A percentile compares a stretch with the other conserved stretches of the same genome.
These are phyloP conservation scores for Erucastrum elatum DNA, from an alignment of 345 rosid genomes.

Conservation along the genomic window DNA sequence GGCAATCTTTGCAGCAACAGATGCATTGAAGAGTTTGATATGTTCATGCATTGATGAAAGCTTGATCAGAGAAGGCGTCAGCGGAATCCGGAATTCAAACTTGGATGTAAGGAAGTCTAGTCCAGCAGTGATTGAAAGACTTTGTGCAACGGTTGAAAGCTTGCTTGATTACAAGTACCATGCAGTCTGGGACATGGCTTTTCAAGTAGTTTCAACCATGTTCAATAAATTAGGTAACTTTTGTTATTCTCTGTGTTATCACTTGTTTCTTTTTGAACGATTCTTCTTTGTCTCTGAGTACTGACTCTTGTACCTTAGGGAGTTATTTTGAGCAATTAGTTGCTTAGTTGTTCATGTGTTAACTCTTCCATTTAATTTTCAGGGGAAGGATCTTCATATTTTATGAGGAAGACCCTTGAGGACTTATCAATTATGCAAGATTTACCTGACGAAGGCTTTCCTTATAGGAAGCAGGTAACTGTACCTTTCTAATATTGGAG, in stretches of 20 bases:
- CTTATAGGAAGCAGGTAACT: conserved; percentile 79
- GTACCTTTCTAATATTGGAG: background rate
- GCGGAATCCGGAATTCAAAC: conserved; percentile 47
- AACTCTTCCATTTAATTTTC: conserved; percentile 26
- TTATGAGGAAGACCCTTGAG: conserved; percentile 73
- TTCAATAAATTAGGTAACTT: conserved; percentile 80
- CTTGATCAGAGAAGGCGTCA: conserved; percentile 74
- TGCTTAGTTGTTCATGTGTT: conserved; percentile 12
- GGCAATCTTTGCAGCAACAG: conserved; percentile 78
- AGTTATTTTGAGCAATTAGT: conserved; percentile 1
- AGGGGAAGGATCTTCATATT: conserved; percentile 71
- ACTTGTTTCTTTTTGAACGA: conserved; percentile 2
- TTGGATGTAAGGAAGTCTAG: conserved; percentile 47
- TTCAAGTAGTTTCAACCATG: conserved; percentile 75
- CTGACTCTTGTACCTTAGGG: conserved; percentile 1
- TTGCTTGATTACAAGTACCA: conserved; percentile 77
- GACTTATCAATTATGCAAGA: conserved; percentile 81
- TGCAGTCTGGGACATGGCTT: conserved; percentile 80
- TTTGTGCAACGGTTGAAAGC: conserved; percentile 76
- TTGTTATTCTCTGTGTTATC: background rate
- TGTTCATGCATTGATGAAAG: conserved; percentile 68
- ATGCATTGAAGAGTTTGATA: conserved; percentile 72
- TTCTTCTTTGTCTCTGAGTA: background rate
- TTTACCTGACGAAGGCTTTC: conserved; percentile 83
- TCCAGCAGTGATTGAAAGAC: conserved; percentile 77